A percentile compares a stretch with the other conserved stretches of the same genome.
Conservation (phyloP, 1,284 basidiomycete species). For the Cutaneotrichosporon sp. region DNA sequence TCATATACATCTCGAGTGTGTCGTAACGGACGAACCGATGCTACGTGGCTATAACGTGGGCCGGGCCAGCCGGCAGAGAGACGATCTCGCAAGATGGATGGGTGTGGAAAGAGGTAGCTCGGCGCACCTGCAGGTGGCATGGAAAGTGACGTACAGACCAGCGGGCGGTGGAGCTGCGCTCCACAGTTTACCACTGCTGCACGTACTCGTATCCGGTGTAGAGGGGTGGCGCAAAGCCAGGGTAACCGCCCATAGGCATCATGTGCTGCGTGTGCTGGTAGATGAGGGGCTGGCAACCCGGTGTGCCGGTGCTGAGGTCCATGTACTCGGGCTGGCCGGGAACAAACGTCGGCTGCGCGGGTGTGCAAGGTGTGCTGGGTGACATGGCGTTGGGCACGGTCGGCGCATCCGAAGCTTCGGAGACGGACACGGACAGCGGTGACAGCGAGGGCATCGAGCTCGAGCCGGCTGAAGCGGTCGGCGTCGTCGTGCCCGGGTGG, state of each 20-base stretch:
- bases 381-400: background rate
- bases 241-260: slow-evolving; percentile 4
- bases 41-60: slow-evolving; percentile 7
- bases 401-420: slow-evolving; percentile 8
- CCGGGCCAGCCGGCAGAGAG: slow-evolving; percentile 1
- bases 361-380: slow-evolving; percentile 14
- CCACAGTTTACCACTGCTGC: slow-evolving; percentile 16
- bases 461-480: slow-evolving; percentile 1
- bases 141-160: background rate
- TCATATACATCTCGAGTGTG: slow-evolving; percentile 11
- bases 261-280: slow-evolving; percentile 5
- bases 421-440: slow-evolving; percentile 9
- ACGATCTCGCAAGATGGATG: background rate
- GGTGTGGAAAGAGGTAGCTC: background rate
- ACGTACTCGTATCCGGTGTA: slow-evolving; percentile 14
- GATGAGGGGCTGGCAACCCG: background rate
- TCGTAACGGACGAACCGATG: slow-evolving; percentile 1
- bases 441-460: slow-evolving; percentile 10
- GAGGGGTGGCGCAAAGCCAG: background rate
- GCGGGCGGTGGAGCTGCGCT: background rate
- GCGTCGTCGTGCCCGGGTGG: background rate
- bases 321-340: slow-evolving; percentile 6
- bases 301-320: slow-evolving; percentile 6
- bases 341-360: slow-evolving; percentile 13
- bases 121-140: background rate